Conservation (phyloP, 441 rosid genomes). For the Populus trichocarpa region DNA sequence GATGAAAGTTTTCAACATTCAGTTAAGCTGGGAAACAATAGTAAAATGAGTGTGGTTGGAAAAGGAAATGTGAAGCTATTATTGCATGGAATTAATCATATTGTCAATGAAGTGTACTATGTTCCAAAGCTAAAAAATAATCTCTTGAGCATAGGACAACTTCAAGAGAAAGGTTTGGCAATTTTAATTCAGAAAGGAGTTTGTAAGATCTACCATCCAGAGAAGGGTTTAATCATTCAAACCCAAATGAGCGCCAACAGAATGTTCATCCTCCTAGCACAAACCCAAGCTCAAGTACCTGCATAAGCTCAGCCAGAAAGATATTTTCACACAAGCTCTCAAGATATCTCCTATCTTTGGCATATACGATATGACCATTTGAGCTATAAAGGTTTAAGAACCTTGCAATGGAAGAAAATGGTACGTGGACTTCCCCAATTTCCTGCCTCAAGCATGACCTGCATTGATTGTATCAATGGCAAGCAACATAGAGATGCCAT, state of each 20-base stretch:
- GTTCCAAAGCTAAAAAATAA: background rate
- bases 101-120: conserved; percentile 2
- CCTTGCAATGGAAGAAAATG: background rate
- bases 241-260: background rate
- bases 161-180: background rate
- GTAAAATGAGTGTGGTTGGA: background rate
- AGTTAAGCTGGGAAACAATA: background rate
- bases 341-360: background rate
- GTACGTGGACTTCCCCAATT: background rate
- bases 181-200: background rate
- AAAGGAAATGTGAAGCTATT: background rate
- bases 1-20: background rate
- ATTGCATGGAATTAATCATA: background rate
- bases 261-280: background rate
- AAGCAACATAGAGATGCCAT: no score
- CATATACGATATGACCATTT: background rate
- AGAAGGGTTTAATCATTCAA: background rate
- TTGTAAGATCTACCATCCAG: background rate
- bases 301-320: no score
- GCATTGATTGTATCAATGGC: no score
- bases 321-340: background rate
- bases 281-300: background rate
- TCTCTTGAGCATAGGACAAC: background rate
- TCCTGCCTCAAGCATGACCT: no score
- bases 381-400: background rate